Conservation (phyloP, 163 green algal species). For the Scenedesmus sp. region DNA sequence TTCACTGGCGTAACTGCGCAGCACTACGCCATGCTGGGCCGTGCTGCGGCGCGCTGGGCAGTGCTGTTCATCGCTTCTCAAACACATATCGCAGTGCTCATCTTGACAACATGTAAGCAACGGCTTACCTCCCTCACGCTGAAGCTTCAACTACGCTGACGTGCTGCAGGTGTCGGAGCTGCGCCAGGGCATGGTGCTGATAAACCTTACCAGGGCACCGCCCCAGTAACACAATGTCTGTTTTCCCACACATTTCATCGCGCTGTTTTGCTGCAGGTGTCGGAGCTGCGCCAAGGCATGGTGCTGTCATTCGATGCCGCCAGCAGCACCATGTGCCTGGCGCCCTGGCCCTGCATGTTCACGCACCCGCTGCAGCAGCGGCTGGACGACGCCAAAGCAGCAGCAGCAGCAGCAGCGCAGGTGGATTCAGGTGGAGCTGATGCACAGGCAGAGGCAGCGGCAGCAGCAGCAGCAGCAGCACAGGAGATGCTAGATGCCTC, state of each 20-base stretch:
- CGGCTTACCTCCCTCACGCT: too few relatives aligned
- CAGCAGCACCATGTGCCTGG: neutral
- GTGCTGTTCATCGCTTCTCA: too few relatives aligned
- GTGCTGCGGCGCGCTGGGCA: too few relatives aligned
- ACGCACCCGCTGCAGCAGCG: constrained; percentile 18
- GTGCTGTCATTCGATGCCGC: constrained; percentile 12
- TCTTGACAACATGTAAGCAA: too few relatives aligned
- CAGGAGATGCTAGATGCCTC: constrained; percentile 19
- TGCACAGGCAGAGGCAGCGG: neutral
- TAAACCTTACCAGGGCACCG: too few relatives aligned
- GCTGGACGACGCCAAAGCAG: constrained; percentile 9
- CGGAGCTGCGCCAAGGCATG: constrained; percentile 39
- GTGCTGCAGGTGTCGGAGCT: constrained; percentile 35
- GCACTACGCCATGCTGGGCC: too few relatives aligned
- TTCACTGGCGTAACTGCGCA: too few relatives aligned
- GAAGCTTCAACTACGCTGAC: neutral
- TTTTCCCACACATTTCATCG: neutral
- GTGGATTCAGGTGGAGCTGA: too few relatives aligned
- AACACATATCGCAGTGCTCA: too few relatives aligned
- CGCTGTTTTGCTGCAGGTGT: constrained; percentile 22
- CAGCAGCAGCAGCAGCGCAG: constrained; percentile 24
- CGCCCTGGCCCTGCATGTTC: constrained; percentile 26
- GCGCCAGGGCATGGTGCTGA: constrained; percentile 21
- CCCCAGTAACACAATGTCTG: too few relatives aligned
- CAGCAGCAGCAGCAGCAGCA: constrained; percentile 9